Evolutionary conservation across 768 basidiomycete genomes (phyloP).

Genomic region (Daedaleopsis nitida): DNA sequence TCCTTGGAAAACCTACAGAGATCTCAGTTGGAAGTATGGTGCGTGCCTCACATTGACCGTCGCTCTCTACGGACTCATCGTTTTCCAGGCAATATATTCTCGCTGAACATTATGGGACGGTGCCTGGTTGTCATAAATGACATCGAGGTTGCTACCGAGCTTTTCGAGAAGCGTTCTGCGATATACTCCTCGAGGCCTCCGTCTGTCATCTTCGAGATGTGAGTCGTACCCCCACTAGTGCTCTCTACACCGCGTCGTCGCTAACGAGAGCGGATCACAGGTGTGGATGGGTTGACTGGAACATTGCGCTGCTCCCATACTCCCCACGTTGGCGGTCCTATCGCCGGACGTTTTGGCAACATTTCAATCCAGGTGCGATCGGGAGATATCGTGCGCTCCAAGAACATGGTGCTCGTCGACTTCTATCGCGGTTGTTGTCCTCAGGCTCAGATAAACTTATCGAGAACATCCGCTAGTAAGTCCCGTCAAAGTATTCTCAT

Average conservation of each 20-base stretch:
- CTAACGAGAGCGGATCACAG: not conserved
- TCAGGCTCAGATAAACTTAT: too few species aligned
- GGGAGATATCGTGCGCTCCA: not conserved
- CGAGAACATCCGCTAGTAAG: too few species aligned
- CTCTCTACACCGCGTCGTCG: too few species aligned
- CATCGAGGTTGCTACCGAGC: slow-evolving; percentile 19
- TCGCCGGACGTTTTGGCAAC: not conserved
- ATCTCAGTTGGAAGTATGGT: slow-evolving; percentile 18
- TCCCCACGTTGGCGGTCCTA: not conserved
- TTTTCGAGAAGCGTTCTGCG: slow-evolving; percentile 29
- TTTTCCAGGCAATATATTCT: slow-evolving; percentile 20
- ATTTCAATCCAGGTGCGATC: not conserved
- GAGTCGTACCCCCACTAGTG: not conserved
- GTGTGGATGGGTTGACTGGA: not conserved
- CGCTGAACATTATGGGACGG: slow-evolving; percentile 14
- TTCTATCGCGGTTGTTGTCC: too few species aligned
- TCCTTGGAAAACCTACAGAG: slow-evolving; percentile 11
- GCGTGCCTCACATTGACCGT: not conserved
- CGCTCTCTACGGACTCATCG: not conserved
- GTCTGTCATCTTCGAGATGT: not conserved
- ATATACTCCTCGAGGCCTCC: slow-evolving; percentile 33
- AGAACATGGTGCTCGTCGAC: not conserved
- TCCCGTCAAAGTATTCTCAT: too few species aligned
- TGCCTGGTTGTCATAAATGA: slow-evolving; percentile 24
- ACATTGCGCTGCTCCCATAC: not conserved